Base-by-base conservation (phyloP, 2,329 filamentous ascomycete species). In the Fusarium phyllophilum region DNA sequence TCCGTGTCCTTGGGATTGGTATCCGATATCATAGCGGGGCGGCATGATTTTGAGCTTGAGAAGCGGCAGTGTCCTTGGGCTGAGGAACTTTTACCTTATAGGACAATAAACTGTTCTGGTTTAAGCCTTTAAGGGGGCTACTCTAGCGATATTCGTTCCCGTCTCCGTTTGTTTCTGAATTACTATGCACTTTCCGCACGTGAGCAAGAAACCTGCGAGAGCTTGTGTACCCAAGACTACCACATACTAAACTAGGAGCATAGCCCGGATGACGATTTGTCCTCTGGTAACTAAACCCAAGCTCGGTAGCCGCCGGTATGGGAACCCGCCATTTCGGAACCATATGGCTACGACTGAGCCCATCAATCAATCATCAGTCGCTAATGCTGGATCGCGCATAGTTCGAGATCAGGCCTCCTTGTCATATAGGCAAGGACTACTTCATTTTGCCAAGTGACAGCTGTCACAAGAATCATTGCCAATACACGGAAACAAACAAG, bases 1-100 rank as follows among this genome's bases (percentile, higher is more conserved):
- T 72, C 75, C 63, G 52, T 48, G 46, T 64, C 48, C 67, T 73
- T 76, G 74, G 74, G 61, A 75, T 65, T 65, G 51, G 59, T 46
- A 57, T 63, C 60, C 51, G 56, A 54, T 55, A 65, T 57, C 49
- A 66, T 60, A 65, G 72, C 59, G 62, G 67, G 66, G 66, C 45
- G 57, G 36, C 55, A 68, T 70, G 52, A 63, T 59, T 60, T 46
- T 44, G 49, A 61, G 41, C 51, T 59, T 58, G 63, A 59, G 60
- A 73, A 74, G 67, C 63, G 62, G 59, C 49, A 66, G 42, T 64
- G 57, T 58, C 51, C 45, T 72, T 63, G 51, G 62, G 66, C 66
- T 63, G 63, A 73, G 44, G 61, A 62, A 67, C 54, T 62, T 29
- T 38, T 52, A 67, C 48, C 38, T 56, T 33, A 75, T 57, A 57